A percentile compares a stretch with the other conserved stretches of the same genome.
phyloP scores from a whole-genome alignment of 2,329 filamentous ascomycete genomes.

The Colletotrichum sp. region DNA sequence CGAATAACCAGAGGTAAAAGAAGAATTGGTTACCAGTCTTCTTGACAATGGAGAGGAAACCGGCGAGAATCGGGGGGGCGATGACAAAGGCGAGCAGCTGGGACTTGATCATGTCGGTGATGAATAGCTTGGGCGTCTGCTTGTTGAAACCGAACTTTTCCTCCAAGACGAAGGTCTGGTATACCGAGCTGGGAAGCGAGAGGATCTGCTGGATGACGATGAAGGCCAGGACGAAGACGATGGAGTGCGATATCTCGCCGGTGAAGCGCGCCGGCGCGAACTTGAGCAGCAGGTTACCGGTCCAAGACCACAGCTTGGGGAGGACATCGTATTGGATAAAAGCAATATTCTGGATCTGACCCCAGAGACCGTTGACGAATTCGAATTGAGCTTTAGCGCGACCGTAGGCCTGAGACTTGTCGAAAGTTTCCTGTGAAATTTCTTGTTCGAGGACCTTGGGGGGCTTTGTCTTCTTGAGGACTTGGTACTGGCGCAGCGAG shows the following conservation, averaged over 20 bases:
- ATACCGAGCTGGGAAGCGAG: conserved; percentile 82
- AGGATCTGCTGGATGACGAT: conserved; percentile 81
- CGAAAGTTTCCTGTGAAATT: conserved; percentile 87
- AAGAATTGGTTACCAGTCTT: conserved; percentile 95
- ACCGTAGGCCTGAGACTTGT: conserved; percentile 95
- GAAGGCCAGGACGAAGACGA: conserved; percentile 90
- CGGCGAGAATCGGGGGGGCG: conserved; percentile 86
- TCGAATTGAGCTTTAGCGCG: conserved; percentile 93
- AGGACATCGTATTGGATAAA: conserved; percentile 92
- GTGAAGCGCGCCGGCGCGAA: conserved; percentile 81
- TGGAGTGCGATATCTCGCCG: conserved; percentile 92
- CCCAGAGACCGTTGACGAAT: conserved; percentile 80
- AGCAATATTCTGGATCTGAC: conserved; percentile 85
- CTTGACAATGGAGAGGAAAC: conserved; percentile 92
- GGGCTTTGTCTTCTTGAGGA: conserved; percentile 79
- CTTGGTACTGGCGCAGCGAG: conserved; percentile 85
- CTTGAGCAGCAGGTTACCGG: conserved; percentile 74
- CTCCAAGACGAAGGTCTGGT: conserved; percentile 94
- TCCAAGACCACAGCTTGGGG: conserved; percentile 86
- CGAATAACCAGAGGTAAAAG: conserved; percentile 97
- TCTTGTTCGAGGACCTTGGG: conserved; percentile 89
- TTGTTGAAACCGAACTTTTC: conserved; percentile 99
- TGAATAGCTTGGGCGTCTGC: conserved; percentile 86
- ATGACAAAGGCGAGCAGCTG: conserved; percentile 82
- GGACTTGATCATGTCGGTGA: conserved; percentile 90